phyloP scores from a whole-genome alignment of 257 asterid species.

The Fraxinus quadrangulata region DNA sequence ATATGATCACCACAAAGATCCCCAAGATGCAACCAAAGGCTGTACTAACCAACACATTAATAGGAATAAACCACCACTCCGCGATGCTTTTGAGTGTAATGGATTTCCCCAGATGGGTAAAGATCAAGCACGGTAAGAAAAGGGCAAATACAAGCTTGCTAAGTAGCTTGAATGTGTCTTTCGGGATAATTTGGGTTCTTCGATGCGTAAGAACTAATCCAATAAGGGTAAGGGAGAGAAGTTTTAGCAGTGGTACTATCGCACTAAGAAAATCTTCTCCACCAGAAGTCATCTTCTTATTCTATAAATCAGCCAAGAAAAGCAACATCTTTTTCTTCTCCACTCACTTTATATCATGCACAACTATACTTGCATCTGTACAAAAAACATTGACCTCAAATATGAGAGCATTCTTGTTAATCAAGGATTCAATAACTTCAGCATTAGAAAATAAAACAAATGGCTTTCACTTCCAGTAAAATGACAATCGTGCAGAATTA shows the following conservation, averaged over 20 bases:
- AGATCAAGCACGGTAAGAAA: slow-evolving; percentile 47
- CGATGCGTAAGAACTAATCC: slow-evolving; percentile 38
- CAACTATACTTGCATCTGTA: slow-evolving; percentile 1
- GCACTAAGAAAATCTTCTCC: slow-evolving; percentile 31
- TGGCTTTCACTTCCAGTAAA: neutral
- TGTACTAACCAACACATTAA: slow-evolving; percentile 43
- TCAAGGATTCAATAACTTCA: too few relatives aligned
- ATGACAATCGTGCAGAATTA: neutral
- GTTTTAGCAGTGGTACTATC: slow-evolving; percentile 41
- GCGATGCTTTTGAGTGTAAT: slow-evolving; percentile 29
- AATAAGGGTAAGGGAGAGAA: slow-evolving; percentile 34
- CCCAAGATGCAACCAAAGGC: slow-evolving; percentile 39
- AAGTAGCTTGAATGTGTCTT: slow-evolving; percentile 45
- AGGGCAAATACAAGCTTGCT: slow-evolving; percentile 50
- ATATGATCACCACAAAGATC: slow-evolving; percentile 35
- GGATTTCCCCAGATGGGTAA: slow-evolving; percentile 43
- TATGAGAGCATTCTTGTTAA: neutral
- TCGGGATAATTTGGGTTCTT: slow-evolving; percentile 30
- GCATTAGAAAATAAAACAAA: neutral
- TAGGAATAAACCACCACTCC: slow-evolving; percentile 51
- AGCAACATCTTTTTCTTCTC: neutral
- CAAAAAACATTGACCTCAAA: neutral
- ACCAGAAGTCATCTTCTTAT: slow-evolving; percentile 25
- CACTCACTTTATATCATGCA: neutral
- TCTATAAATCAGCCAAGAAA: slow-evolving; percentile 10